Percentiles rank a stretch among this genome's conserved stretches.
These are phyloP conservation scores for Paraleonurus japonicus DNA, from an alignment of 257 asterid genomes.

Conservation along the genomic window DNA sequence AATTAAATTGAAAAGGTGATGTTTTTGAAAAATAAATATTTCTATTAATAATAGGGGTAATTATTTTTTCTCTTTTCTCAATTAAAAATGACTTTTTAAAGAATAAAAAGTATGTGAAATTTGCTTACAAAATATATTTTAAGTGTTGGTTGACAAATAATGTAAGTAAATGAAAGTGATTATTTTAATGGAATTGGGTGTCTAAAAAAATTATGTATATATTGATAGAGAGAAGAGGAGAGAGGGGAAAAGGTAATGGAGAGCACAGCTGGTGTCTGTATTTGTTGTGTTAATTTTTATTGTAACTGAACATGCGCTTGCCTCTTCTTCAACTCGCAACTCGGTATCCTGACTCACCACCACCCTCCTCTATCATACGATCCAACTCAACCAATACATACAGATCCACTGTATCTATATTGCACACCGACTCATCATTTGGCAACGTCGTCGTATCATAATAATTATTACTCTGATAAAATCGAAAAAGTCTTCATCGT, in stretches of 20 bases:
- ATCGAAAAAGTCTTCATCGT: conserved; percentile 19
- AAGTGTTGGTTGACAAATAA: no score
- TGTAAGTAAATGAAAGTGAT: no score
- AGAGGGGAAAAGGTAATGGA: not conserved
- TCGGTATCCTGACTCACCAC: conserved; percentile 13
- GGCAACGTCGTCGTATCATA: conserved; percentile 19
- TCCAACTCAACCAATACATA: conserved; percentile 1
- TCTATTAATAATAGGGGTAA: no score
- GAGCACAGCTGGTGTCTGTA: conserved; percentile 18
- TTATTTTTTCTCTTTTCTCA: no score
- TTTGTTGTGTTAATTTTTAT: not conserved
- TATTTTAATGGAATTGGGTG: no score
- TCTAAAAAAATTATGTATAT: no score
- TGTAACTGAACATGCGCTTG: conserved; percentile 33
- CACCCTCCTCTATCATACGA: not conserved
- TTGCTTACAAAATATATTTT: no score
- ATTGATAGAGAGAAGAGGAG: not conserved
- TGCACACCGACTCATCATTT: conserved; percentile 9
- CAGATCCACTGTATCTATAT: conserved; percentile 9
- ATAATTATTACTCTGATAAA: not conserved
- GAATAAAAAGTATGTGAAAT: no score
- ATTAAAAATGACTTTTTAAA: no score
- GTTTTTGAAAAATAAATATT: no score
- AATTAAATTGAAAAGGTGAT: no score
- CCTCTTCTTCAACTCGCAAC: conserved; percentile 23